phyloP scores from a whole-genome alignment of 2,329 filamentous ascomycete genomes.

The Mycocentrospora acerina region DNA sequence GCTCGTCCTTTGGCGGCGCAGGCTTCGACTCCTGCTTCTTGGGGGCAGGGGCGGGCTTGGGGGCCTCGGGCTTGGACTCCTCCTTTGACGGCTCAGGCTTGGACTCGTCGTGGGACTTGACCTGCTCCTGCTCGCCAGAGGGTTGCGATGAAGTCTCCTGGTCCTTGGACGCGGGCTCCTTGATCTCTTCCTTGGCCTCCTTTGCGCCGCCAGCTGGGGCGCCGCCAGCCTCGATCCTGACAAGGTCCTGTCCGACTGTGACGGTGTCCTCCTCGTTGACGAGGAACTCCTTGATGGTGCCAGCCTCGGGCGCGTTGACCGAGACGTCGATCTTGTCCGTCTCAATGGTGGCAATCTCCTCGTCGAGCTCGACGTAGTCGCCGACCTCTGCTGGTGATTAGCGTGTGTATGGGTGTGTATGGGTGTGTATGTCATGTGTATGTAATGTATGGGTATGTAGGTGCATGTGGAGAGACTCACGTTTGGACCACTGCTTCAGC shows the following conservation, averaged over 20 bases:
- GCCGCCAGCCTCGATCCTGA: conserved; percentile 74
- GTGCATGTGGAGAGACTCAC: conserved; percentile 42
- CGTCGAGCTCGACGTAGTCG: conserved; percentile 91
- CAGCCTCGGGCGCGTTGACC: conserved; percentile 89
- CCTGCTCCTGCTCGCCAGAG: conserved; percentile 52
- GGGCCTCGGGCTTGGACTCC: conserved; percentile 44
- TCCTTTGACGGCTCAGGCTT: conserved; percentile 41
- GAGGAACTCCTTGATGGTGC: conserved; percentile 87
- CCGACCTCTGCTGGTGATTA: conserved; percentile 64
- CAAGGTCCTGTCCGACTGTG: conserved; percentile 86
- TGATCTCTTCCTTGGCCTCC: conserved; percentile 58
- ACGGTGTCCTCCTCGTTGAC: conserved; percentile 95
- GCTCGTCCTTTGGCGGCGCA: conserved; percentile 36
- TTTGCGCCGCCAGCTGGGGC: conserved; percentile 56
- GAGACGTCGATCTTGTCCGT: conserved; percentile 99
- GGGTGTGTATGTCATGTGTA: neutral
- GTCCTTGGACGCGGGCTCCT: conserved; percentile 60
- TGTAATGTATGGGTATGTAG: too few relatives aligned
- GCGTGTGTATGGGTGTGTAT: too few relatives aligned
- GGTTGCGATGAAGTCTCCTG: conserved; percentile 60
- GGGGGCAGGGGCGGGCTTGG: conserved; percentile 45
- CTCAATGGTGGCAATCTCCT: conserved; percentile 98
- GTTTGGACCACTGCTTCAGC: conserved; percentile 90
- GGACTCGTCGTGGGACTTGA: conserved; percentile 41
- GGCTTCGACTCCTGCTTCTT: conserved; percentile 43